Evolutionary conservation across 768 basidiomycete genomes (phyloP).

Genomic region (Mycena kentingensis): DNA sequence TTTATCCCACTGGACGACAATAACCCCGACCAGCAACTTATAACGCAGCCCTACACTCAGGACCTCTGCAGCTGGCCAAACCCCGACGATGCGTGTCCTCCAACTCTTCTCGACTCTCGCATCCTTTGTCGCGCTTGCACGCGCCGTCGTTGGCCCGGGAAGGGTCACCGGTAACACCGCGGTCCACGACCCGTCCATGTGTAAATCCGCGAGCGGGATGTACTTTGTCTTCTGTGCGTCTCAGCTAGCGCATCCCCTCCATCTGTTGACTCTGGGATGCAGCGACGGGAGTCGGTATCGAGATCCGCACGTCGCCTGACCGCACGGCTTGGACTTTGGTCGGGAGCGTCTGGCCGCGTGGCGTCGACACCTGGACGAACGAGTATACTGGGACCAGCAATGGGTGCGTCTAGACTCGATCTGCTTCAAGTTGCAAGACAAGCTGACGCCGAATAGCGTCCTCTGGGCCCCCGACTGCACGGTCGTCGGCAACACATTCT

Average conservation of each 20-base stretch:
- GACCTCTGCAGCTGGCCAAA: too few species aligned
- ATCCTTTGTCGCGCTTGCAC: not conserved
- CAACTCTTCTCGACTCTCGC: too few species aligned
- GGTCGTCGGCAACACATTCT: constrained; percentile 25
- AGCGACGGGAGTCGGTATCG: constrained; percentile 33
- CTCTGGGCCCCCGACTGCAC: constrained; percentile 38
- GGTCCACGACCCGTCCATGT: constrained; percentile 34
- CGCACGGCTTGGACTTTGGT: constrained; percentile 30
- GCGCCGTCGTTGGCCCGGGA: constrained; percentile 14
- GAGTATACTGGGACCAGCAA: constrained; percentile 49
- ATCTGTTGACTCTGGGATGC: not conserved
- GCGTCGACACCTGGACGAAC: constrained; percentile 50
- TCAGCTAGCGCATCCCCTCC: not conserved
- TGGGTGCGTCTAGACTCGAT: constrained; percentile 34
- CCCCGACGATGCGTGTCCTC: too few species aligned
- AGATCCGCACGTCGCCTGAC: constrained; percentile 37
- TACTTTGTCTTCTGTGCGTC: constrained; percentile 35
- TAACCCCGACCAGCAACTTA: too few species aligned
- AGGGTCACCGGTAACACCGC: constrained; percentile 28
- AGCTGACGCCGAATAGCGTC: not conserved
- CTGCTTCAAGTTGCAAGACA: not conserved
- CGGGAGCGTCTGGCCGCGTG: constrained; percentile 39
- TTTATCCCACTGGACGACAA: too few species aligned
- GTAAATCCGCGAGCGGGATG: constrained; percentile 30
- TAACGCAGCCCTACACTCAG: too few species aligned